Conservation (phyloP, 2,329 filamentous ascomycete species). For the Beauveria pseudobassiana region DNA sequence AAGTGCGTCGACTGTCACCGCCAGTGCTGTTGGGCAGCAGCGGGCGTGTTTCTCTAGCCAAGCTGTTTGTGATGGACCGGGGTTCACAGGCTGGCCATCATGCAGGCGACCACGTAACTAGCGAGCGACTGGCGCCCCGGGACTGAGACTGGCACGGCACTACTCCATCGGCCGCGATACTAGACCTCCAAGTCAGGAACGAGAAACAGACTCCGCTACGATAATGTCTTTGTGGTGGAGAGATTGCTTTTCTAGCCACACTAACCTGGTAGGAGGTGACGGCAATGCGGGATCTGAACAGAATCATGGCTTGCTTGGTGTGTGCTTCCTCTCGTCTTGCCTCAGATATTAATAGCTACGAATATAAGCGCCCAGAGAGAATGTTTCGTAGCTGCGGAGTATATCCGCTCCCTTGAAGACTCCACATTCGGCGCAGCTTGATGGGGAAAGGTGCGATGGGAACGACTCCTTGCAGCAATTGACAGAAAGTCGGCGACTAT, state of each 20-base stretch:
- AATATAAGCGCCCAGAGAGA: background rate
- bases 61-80: background rate
- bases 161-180: background rate
- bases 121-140: background rate
- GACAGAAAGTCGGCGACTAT: background rate
- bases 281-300: background rate
- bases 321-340: background rate
- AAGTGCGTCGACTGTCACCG: background rate
- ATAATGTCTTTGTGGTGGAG: background rate
- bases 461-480: background rate
- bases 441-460: background rate
- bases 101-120: background rate
- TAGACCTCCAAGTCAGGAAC: slow-evolving; percentile 5
- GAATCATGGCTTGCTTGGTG: background rate
- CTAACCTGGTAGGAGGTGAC: background rate
- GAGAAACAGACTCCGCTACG: slow-evolving; percentile 4
- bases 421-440: background rate
- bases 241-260: background rate
- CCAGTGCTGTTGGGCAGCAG: background rate
- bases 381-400: slow-evolving; percentile 8
- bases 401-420: background rate
- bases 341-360: slow-evolving; percentile 7
- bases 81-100: background rate
- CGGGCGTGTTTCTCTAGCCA: background rate
- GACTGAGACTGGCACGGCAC: background rate